Base-by-base conservation (phyloP, 2,329 filamentous ascomycete genomes). In the Camptophora hylomeconis region DNA sequence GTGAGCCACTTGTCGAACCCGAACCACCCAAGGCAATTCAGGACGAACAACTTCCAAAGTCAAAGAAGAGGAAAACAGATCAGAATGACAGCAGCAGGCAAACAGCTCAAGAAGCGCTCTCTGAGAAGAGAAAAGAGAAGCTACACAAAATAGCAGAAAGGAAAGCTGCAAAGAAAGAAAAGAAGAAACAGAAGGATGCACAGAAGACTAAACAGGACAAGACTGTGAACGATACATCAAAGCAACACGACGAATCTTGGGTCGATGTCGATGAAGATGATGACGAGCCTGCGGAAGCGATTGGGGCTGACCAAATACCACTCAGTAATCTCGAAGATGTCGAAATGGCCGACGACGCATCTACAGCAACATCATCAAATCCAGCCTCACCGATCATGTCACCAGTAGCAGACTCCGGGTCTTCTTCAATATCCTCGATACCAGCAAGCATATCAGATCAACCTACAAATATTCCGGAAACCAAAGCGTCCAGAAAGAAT, bases 401-500 rank as follows among this genome's bases (percentile, higher is more conserved):
- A 2, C 41, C 41, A 4, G 34, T 32, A 10, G 38, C 39, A 17
- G 54, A 61, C 35, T 66, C 63, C 2, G 62, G 53, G 36, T 69
- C 67, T 25, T 82, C 79, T 17, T 83, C 79, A 11, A 67, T 74
- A 31, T 80, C 77, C 31, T 81, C 77, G 13, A 65, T 72, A 25
- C 16, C 25, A 5, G 14, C 35, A 24, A 22, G 12, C 17, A 4
- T n/a, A 26, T 29, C 16, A 30, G 12, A 28, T 17, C 17, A 24
- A 14, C 9, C 28, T 12, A 23, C 24, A 21, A 17, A 25, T 11
- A 19, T 35, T 37, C 24, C 44, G 41, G 35, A 45, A 49, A 28
- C 21, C 20, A 16, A 32, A 36, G 27, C 7, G 30, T 13, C 26
- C 25, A 9, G 17, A 17, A 35, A 17, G 24, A 30, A 18, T 15